A percentile compares a stretch with the other conserved stretches of the same genome.
phyloP scores from a whole-genome alignment of 2,329 filamentous ascomycete genomes.

The Chrysoporthe austroafricana region DNA sequence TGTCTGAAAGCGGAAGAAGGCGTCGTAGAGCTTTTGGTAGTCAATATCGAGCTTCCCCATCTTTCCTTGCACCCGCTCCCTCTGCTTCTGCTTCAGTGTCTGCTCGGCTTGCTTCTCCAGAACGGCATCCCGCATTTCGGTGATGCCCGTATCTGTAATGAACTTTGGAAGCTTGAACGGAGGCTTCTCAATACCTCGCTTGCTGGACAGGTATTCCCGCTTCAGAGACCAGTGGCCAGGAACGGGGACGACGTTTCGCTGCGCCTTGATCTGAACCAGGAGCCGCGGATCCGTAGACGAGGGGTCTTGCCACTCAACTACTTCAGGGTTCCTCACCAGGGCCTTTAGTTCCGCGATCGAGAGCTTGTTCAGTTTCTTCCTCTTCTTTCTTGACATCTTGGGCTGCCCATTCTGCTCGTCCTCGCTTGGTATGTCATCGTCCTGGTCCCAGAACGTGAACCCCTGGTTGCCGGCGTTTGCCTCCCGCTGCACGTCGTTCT shows the following conservation, averaged over 20 bases:
- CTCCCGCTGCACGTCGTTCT: conserved; percentile 67
- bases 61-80: conserved; percentile 91
- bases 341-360: conserved; percentile 96
- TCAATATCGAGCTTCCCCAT: conserved; percentile 98
- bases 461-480: conserved; percentile 75
- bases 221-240: conserved; percentile 95
- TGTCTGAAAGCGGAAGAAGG: conserved; percentile 96
- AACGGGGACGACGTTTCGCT: conserved; percentile 93
- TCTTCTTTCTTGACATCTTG: conserved; percentile 91
- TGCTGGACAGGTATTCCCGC: conserved; percentile 94
- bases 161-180: conserved; percentile 93
- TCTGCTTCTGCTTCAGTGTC: conserved; percentile 90
- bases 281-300: conserved; percentile 87
- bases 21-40: conserved; percentile 97
- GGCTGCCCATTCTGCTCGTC: conserved; percentile 70
- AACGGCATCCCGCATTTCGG: conserved; percentile 96
- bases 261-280: conserved; percentile 91
- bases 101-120: conserved; percentile 94
- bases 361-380: conserved; percentile 87
- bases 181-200: conserved; percentile 94
- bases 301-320: conserved; percentile 97
- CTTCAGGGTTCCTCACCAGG: conserved; percentile 84
- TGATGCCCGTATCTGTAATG: conserved; percentile 95
- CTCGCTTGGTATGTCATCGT: conserved; percentile 84
- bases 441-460: conserved; percentile 80